A percentile compares a stretch with the other conserved stretches of the same genome.
Conservation (phyloP, 345 rosid species). For the Populus deltoides region DNA sequence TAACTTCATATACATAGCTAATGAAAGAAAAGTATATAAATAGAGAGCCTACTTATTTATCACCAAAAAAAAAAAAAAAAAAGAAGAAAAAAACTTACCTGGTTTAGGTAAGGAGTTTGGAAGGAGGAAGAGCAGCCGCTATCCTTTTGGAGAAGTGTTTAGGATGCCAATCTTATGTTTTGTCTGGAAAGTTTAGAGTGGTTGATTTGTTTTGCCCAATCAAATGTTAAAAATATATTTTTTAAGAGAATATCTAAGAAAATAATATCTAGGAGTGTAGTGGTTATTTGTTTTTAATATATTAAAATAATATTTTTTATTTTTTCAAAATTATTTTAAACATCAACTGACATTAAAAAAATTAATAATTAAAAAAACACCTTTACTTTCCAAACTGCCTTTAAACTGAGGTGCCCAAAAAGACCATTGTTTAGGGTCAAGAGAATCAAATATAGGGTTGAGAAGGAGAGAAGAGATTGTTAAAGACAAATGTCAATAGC, state of each 20-base stretch:
- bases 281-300: no score
- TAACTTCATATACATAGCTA: background rate
- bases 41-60: background rate
- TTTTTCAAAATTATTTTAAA: no score
- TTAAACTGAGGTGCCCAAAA: background rate
- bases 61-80: background rate
- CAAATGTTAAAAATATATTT: background rate
- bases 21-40: background rate
- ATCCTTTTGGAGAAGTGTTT: background rate
- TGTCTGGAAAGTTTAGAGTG: conserved; percentile 13
- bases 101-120: background rate
- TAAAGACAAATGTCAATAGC: background rate
- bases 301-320: no score
- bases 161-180: background rate
- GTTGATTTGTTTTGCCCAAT: background rate
- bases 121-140: background rate
- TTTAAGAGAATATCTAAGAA: no score
- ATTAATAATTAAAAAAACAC: no score
- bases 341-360: no score
- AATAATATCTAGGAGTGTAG: no score
- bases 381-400: no score
- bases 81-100: background rate
- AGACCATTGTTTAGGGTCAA: background rate
- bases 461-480: background rate
- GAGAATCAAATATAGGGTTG: background rate